A percentile compares a stretch with the other conserved stretches of the same genome.
These are phyloP conservation scores for Rhododendron ovatum DNA, from an alignment of 148 eudicot species.

Conservation along the genomic window DNA sequence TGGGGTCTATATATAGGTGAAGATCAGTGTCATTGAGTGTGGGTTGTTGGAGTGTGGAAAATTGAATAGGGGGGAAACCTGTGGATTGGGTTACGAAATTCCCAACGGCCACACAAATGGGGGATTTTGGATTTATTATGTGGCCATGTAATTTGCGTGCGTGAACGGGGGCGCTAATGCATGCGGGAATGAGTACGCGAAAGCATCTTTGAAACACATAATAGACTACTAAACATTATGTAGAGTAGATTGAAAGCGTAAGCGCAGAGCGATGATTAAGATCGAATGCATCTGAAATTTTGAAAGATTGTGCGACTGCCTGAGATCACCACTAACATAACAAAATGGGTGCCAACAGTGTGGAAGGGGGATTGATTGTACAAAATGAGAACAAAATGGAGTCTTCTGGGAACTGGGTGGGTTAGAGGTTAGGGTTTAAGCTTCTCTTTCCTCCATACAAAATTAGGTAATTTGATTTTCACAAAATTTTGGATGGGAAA, in stretches of 20 bases:
- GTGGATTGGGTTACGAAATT: background rate
- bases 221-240: too few relatives aligned
- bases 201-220: too few relatives aligned
- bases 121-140: background rate
- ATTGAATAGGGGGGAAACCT: background rate
- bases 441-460: background rate
- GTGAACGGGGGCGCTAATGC: too few relatives aligned
- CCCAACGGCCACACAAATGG: conserved; percentile 2
- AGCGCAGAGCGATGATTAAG: too few relatives aligned
- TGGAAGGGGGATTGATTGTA: background rate
- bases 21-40: background rate
- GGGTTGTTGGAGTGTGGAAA: conserved; percentile 9
- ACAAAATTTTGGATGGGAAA: background rate
- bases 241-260: too few relatives aligned
- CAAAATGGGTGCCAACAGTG: background rate
- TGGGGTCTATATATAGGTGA: background rate
- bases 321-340: too few relatives aligned
- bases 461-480: background rate
- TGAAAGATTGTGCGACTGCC: too few relatives aligned
- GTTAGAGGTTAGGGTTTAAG: conserved; percentile 1
- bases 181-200: too few relatives aligned
- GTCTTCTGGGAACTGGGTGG: background rate
- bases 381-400: conserved; percentile 12
- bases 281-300: too few relatives aligned
- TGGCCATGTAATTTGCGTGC: background rate